Base-by-base conservation (phyloP, 306 rosid genomes). In the Heteromeles arbutifolia region DNA sequence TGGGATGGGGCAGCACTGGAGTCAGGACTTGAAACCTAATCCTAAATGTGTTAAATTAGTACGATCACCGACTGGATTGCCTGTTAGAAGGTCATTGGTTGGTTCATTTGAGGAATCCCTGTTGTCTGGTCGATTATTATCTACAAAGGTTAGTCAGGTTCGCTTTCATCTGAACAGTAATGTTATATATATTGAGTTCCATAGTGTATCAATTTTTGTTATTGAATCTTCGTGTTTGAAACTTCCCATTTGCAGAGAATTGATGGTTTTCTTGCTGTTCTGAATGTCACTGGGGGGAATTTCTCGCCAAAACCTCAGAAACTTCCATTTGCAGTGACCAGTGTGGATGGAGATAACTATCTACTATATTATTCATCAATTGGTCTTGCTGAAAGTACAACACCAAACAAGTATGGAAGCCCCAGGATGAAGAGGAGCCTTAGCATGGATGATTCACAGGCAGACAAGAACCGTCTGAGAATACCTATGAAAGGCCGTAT, bases 31-130 rank as follows among this genome's bases (percentile, higher is more conserved):
- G 64, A 82, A 84, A 77, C 78, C 77, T 74, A 81, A 87, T 75
- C 83, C 88, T 74, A 81, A 50, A 41, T 67, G 74, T 76, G 70
- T 75, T 70, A 87, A 78, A 43, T 77, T 82, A 41, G 79, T 53
- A 37, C 76, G 84, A 79, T 37, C 78, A 4, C 61, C 76, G 54
- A 81, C 77, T 77, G 87, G 88, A 69, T 59, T 83, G 25, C 87
- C 86, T 8, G 70, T 71, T 65, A 82, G 93, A 84, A 88, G 93
- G 80, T 88, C 96, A 19, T 81, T 93, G 74, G 86, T 93, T 67
- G 98, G 98, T 74, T 93, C 98, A 28, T 90, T 90, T 56, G 97
- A 93, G 90, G 98, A 93, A 82, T 93, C 97, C 22, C 74, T 93
- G 48, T 82, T 93, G 79, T 88, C 93, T 44, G 98, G 98, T 34